Evolutionary conservation across 116 monocot species (phyloP), one percentile per base, ranked within the genome.

Genomic region (Iris pallida): DNA sequence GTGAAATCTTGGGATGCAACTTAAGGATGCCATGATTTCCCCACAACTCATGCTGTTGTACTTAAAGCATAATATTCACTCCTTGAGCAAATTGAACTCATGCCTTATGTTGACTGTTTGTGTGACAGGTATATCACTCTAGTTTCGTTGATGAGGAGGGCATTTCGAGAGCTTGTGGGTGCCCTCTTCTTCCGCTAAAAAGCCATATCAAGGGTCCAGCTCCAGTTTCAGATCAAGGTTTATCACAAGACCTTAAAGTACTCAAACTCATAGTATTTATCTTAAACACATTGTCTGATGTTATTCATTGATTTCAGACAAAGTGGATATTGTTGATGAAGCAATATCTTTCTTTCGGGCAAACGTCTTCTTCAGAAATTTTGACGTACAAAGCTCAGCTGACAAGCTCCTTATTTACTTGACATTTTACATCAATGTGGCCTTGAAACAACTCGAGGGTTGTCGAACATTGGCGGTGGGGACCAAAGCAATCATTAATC

Each of bases 391-490:
- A 69, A 84, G 82, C 59, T 72, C 85, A 41, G 87, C 87, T n/a
- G 90, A 94, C 68, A 90, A 94, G 68, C 78, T 90, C 13, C 90
- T 94, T 6, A 82, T 94, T 42, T 94, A 94, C 57, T 63, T 94
- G 63, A 94, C 93, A 45, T 70, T 87, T 58, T 94, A 90, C 81
- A 94, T 94, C 54, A 90, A 87, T 57, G 79, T 90, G 72, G 93
- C 85, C 59, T 73, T 94, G 78, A 89, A 93, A 72, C 74, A 82
- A 45, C 85, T 94, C 6, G 93, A 84, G 48, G 90, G 90, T 30
- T 94, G 93, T 76, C 70, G 93, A 72, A 94, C 90, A 48, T 68
- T 95, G n/a, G 93, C 93, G 61, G 85, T 87, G 59, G 90, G 94
- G 42, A 94, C 88, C 30, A 94, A 94, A 68, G 94, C 90, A 6